Base-by-base conservation (phyloP, 2,329 filamentous ascomycete genomes). In the Nakataea oryzae region DNA sequence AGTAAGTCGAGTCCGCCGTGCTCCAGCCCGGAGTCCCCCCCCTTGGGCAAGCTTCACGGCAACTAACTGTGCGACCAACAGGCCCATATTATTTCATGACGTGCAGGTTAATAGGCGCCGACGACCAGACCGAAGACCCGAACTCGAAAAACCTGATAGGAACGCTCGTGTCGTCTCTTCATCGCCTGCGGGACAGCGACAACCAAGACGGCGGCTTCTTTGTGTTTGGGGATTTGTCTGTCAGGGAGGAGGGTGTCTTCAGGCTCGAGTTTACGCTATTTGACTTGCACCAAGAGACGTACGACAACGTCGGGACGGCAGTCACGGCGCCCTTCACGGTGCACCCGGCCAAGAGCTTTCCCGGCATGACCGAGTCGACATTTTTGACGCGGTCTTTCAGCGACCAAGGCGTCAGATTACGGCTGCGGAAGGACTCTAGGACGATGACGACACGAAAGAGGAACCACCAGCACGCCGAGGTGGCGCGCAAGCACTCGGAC, bases 221-320 rank as follows among this genome's bases (percentile, higher is more conserved):
- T 70, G 87, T 96, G n/a, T 96, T 96, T 73, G 89, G 89, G 6
- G 91, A 96, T 73, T 79, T 96, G 27, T 95, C 90, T 0, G 86
- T 93, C 64, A 88, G 88, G 70, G 79, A 86, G 28, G 84, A 89
- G 68, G 92, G 92, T 32, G 80, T 78, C 26, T 93, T 86, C 70
- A 81, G 87, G 47, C 80, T 96, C 54, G 83, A 86, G 62, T 96
- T 96, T 71, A 88, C 84, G 59, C 79, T 96, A 17, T 93, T 88
- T 73, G 69, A 76, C 30, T n/a, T 50, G 8, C 21, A 50, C 41
- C 41, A n/a, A 17, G 41, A 17, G 12, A n/a, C 21, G 41, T 50
- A 50, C 41, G 41, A 50, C 24, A 50, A 50, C 4, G 41, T 50
- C 8, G 41, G 17, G 11, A 69, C 70, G 1, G 70, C 73, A 3